A percentile compares a stretch with the other conserved stretches of the same genome.
Evolutionary conservation across 2,329 filamentous ascomycete genomes (phyloP).

Genomic region (Trichophyton rubrum): DNA sequence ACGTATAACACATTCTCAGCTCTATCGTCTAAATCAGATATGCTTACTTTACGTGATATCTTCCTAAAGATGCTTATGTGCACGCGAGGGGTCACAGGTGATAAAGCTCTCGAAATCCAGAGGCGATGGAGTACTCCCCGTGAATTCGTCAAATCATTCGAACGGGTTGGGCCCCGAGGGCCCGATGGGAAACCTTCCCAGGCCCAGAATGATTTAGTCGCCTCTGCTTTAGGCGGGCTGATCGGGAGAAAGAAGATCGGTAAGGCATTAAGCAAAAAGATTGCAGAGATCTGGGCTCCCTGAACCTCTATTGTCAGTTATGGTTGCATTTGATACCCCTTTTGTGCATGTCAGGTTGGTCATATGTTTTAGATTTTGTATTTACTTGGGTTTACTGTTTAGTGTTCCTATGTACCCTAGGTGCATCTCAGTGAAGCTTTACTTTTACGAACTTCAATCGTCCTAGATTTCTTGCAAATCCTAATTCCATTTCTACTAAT

Average conservation of each 20-base stretch:
- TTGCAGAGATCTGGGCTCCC: constrained; percentile 58
- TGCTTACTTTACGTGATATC: constrained; percentile 59
- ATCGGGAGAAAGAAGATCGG: constrained; percentile 57
- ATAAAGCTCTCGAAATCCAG: constrained; percentile 70
- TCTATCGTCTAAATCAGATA: constrained; percentile 61
- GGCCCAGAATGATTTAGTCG: constrained; percentile 49
- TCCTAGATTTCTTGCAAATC: too few relatives aligned
- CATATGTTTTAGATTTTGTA: not conserved
- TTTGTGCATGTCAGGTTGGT: not conserved
- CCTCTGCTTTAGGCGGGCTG: constrained; percentile 42
- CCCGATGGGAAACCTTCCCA: constrained; percentile 34
- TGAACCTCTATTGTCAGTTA: not conserved
- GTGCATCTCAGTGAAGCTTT: too few relatives aligned
- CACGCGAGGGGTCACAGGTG: constrained; percentile 58
- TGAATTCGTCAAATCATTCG: constrained; percentile 58
- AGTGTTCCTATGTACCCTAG: too few relatives aligned
- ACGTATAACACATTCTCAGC: constrained; percentile 61
- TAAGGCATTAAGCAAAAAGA: constrained; percentile 52
- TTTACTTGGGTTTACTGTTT: not conserved
- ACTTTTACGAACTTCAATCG: too few relatives aligned
- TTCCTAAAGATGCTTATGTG: constrained; percentile 83
- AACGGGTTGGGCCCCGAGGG: constrained; percentile 36
- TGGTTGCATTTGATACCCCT: not conserved
- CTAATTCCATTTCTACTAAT: too few relatives aligned
- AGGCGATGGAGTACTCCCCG: constrained; percentile 63